Evolutionary conservation across 2,329 filamentous ascomycete species (phyloP), one percentile per base, ranked within the genome.

Genomic region (Grosmannia serpens): DNA sequence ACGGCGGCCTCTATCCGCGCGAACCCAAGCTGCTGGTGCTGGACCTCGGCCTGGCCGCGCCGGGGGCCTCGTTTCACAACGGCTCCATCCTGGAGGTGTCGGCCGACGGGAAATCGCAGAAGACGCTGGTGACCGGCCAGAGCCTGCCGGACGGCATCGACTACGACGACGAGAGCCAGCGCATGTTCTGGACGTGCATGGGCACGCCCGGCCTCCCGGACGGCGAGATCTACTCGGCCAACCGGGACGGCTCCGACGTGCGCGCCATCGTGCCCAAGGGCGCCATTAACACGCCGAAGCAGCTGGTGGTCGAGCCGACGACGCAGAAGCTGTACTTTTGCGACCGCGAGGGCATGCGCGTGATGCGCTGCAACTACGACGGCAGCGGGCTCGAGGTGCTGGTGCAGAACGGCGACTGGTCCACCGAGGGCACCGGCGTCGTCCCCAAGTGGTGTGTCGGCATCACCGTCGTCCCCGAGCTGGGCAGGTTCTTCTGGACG

Each of bases 401-500:
- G n/a, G 57, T 79, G 9, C 64, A 73, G 55, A 70, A 66, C 0
- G 66, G 73, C 8, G 60, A 70, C 47, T 64, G 63, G 20, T 47
- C 64, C 17, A 60, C 63, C 29, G 58, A 69, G 22, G 63, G 64
- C 52, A 59, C 58, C 57, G 50, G 35, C 17, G 73, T 77, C 57
- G 38, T 61, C 60, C 65, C 62, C 52, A 67, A 70, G 4, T 82
- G 79, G 79, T 82, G 78, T 58, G 81, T 85, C 10, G 82, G 82
- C 1, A 73, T 85, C 46, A 67, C 76, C 0, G 70, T 85, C 0
- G 74, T 75, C 3, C 68, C 68, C 0, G 60, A 66, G 0, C 67
- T 68, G 1, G 72, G 73, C 17, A 73, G 75, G 49, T 70, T 85
- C 52, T 84, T 79, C 71, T 85, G 82, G 82, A 80, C 77, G 0